Evolutionary conservation across 305 asterid genomes (phyloP), one percentile per base, ranked within the genome.

Genomic region (Lippia alba): DNA sequence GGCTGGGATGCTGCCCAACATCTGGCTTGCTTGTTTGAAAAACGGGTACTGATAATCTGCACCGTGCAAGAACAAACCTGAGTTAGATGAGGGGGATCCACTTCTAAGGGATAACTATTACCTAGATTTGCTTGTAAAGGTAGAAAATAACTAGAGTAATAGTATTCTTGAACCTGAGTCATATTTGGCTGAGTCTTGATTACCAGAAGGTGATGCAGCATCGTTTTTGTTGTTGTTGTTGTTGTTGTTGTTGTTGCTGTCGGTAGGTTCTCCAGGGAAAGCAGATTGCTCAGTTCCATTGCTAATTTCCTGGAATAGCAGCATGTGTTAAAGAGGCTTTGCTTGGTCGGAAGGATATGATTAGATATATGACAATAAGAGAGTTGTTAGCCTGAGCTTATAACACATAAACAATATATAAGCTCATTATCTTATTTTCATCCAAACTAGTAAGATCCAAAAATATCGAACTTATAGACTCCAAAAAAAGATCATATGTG

Each of bases 1-100:
- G 67, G 97, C 96, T 19, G 82, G 87, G 77, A 86, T 76, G 84
- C 82, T 81, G 69, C 89, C 94, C 88, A 91, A 60, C 97, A 94
- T 86, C 1, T 73, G 84, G 67, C 90, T 89, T 12, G 98, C 94
- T 67, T 86, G 76, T 74, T 88, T 85, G 72, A 84, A 63, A 74
- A 80, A 89, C 56, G 96, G 90, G 75, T 85, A 63, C 49, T 84
- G 79, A 64, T 55, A 59, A 78, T 82, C 97, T 94, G 96, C 70
- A 80, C 9, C 56, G 69, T 39, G 58, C 36, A 39, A 72, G 44
- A 61, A 36, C 2, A 36, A 60, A 67, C 62, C 6, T 12, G 34
- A 24, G 76, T 79, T 39, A 82, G 20, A 67, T 49, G 46, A 18
- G 60, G 24, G 59, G 46, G 40, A 14, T 11, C 20, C 17, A 1